Conservation (phyloP, 2,329 filamentous ascomycete genomes). For the Ophiostoma montium region DNA sequence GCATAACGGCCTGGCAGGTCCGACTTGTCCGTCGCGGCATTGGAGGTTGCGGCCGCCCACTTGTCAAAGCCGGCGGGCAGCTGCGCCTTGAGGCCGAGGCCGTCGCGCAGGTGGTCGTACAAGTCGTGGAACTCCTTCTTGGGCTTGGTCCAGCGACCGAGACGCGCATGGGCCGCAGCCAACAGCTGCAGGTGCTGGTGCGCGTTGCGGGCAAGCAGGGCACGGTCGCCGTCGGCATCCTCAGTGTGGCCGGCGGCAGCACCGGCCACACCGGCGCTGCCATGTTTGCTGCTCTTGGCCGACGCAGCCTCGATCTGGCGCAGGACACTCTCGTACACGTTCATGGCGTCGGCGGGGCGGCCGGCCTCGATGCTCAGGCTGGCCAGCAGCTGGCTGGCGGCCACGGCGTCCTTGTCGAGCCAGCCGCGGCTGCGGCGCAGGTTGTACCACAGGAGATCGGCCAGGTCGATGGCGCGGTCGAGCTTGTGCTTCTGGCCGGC, state of each 20-base stretch:
- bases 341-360: conserved; percentile 18
- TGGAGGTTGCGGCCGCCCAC: conserved; percentile 11
- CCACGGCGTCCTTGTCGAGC: conserved; percentile 18
- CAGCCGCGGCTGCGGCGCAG: conserved; percentile 20
- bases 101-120: conserved; percentile 12
- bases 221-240: conserved; percentile 8
- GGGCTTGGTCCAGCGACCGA: conserved; percentile 14
- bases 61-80: conserved; percentile 12
- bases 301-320: conserved; percentile 14
- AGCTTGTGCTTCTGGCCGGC: conserved; percentile 15
- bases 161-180: conserved; percentile 10
- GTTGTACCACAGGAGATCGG: conserved; percentile 22
- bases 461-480: conserved; percentile 18
- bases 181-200: conserved; percentile 14
- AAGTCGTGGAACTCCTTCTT: conserved; percentile 15
- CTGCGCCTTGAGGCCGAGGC: conserved; percentile 9
- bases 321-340: conserved; percentile 19
- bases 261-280: no score
- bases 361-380: conserved; percentile 17
- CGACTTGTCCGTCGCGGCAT: conserved; percentile 10
- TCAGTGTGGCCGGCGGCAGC: neutral
- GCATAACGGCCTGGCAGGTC: conserved; percentile 13
- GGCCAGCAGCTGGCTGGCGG: conserved; percentile 18
- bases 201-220: conserved; percentile 12
- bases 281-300: neutral